These are phyloP conservation scores for Fusarium nurragi DNA, from an alignment of 2,329 filamentous ascomycete species.

Conservation along the genomic window DNA sequence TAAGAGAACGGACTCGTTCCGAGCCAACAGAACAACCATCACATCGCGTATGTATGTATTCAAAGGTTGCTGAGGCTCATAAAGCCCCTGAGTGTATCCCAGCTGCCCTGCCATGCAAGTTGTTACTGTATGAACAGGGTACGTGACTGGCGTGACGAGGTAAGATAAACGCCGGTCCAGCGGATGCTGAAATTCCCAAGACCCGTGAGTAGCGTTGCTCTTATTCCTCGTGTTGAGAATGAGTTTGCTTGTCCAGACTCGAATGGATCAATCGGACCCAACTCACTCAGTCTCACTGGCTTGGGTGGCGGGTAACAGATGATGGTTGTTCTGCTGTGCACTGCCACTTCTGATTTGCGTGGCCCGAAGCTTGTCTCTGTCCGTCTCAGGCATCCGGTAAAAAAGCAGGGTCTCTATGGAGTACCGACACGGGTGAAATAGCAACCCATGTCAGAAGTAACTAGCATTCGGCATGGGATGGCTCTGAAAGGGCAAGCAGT, in stretches of 20 bases:
- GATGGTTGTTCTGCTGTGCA: not conserved
- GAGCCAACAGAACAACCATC: slow-evolving; percentile 17
- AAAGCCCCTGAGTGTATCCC: slow-evolving; percentile 20
- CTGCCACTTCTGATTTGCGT: slow-evolving; percentile 12
- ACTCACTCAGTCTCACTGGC: slow-evolving; percentile 6
- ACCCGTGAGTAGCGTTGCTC: not conserved
- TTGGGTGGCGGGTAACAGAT: slow-evolving; percentile 8
- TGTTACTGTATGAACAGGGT: slow-evolving; percentile 8
- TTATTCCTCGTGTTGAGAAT: not conserved
- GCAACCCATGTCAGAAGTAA: slow-evolving; percentile 11
- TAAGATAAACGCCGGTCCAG: slow-evolving; percentile 26
- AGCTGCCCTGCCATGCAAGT: slow-evolving; percentile 21
- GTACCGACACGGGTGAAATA: slow-evolving; percentile 25
- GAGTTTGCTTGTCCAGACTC: not conserved
- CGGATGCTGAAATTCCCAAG: slow-evolving; percentile 4
- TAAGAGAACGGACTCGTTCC: slow-evolving; percentile 11
- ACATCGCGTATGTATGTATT: slow-evolving; percentile 1
- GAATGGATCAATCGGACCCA: not conserved
- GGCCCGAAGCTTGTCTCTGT: slow-evolving; percentile 19
- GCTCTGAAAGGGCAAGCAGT: slow-evolving; percentile 33
- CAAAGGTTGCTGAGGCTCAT: slow-evolving; percentile 24
- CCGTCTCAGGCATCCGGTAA: slow-evolving; percentile 6
- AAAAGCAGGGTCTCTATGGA: slow-evolving; percentile 32
- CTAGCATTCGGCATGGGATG: slow-evolving; percentile 15
- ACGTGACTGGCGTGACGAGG: slow-evolving; percentile 27